A percentile compares a stretch with the other conserved stretches of the same genome.
Conservation (phyloP, 1,139 yeast genomes). For the Yamadazyma conglobata region DNA sequence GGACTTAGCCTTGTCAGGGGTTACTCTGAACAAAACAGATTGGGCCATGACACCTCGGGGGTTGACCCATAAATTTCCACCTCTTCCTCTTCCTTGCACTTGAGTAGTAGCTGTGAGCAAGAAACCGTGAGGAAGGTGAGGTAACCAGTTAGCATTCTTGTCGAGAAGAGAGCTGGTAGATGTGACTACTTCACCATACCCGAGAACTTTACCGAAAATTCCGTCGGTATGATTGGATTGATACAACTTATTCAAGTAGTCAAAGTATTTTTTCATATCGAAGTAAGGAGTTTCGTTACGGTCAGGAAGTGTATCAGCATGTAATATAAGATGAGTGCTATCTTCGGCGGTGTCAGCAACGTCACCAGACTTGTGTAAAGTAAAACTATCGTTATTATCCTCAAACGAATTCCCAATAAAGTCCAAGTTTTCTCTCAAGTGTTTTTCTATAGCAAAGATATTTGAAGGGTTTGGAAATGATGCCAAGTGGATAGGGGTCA, state of each 20-base stretch:
- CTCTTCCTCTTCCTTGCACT: constrained; percentile 89
- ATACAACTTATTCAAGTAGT: constrained; percentile 33
- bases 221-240: constrained; percentile 19
- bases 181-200: constrained; percentile 87
- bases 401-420: constrained; percentile 41
- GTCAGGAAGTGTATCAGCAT: constrained; percentile 34
- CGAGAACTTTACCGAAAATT: constrained; percentile 57
- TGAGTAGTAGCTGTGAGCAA: constrained; percentile 78
- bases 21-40: constrained; percentile 64
- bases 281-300: constrained; percentile 65
- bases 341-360: constrained; percentile 15
- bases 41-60: constrained; percentile 90
- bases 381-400: constrained; percentile 54
- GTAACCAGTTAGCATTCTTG: constrained; percentile 58
- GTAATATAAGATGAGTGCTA: constrained; percentile 43
- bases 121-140: constrained; percentile 66
- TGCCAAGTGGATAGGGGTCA: constrained; percentile 60
- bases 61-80: constrained; percentile 93
- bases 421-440: constrained; percentile 38
- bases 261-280: constrained; percentile 56
- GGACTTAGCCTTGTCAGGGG: constrained; percentile 25
- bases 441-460: constrained; percentile 24
- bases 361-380: constrained; percentile 29
- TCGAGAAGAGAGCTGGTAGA: constrained; percentile 83
- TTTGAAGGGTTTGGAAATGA: constrained; percentile 25